A percentile compares a stretch with the other conserved stretches of the same genome.
Evolutionary conservation across 371 early-diverging fungal genomes (phyloP).

Genomic region (Rhizopus delemar): DNA sequence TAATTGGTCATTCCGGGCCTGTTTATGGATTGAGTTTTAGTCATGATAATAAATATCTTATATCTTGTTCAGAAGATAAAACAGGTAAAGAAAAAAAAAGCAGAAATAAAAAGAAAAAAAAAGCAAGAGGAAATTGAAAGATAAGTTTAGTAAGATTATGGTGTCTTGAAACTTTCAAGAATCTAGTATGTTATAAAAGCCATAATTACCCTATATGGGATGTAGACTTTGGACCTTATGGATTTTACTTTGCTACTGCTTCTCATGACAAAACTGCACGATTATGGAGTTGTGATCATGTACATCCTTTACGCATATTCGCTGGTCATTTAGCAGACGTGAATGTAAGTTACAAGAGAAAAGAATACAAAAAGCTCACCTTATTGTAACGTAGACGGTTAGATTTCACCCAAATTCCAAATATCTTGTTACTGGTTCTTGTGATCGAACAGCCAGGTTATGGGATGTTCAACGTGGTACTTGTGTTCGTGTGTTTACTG

Average conservation of each 20-base stretch:
- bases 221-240: slow-evolving; percentile 86
- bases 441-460: slow-evolving; percentile 93
- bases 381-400: slow-evolving; percentile 59
- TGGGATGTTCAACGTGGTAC: slow-evolving; percentile 96
- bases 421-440: slow-evolving; percentile 95
- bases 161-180: slow-evolving; percentile 89
- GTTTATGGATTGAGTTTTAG: slow-evolving; percentile 94
- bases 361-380: neutral
- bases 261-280: slow-evolving; percentile 96
- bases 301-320: slow-evolving; percentile 96
- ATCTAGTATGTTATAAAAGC: slow-evolving; percentile 93
- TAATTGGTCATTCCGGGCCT: slow-evolving; percentile 97
- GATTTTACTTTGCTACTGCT: slow-evolving; percentile 97
- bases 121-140: neutral
- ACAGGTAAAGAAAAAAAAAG: slow-evolving; percentile 66
- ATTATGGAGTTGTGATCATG: slow-evolving; percentile 96
- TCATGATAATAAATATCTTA: slow-evolving; percentile 83
- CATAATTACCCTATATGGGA: slow-evolving; percentile 99
- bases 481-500: slow-evolving; percentile 93
- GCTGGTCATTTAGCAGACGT: slow-evolving; percentile 98
- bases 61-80: slow-evolving; percentile 95
- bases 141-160: slow-evolving; percentile 82
- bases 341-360: slow-evolving; percentile 62
- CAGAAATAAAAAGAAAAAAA: neutral
- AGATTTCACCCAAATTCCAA: slow-evolving; percentile 98